Conservation (phyloP, 441 rosid genomes). For the Mallotus repandus region DNA sequence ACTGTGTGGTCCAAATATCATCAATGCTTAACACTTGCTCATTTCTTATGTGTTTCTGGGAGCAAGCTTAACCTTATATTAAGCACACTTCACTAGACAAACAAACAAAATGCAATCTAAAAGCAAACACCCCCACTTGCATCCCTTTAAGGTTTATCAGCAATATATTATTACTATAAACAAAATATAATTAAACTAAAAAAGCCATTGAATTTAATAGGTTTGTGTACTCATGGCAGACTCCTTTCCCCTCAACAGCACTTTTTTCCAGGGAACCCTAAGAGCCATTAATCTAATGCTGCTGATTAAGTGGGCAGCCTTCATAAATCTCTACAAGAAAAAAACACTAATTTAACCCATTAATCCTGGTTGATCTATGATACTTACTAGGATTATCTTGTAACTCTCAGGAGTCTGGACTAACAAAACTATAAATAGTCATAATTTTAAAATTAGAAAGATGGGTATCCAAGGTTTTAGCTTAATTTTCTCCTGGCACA, state of each 20-base stretch:
- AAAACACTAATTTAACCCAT: not conserved
- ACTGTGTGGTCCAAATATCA: too few species aligned
- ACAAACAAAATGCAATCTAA: too few species aligned
- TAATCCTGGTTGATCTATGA: not conserved
- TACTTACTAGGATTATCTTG: not conserved
- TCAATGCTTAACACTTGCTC: too few species aligned
- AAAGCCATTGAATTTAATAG: too few species aligned
- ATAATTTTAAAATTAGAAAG: conserved; percentile 27
- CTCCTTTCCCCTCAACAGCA: not conserved
- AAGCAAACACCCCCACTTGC: too few species aligned
- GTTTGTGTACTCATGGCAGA: not conserved
- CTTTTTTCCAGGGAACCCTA: not conserved
- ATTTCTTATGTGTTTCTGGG: too few species aligned
- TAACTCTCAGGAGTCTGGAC: not conserved
- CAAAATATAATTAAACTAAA: too few species aligned
- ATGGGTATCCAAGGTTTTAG: conserved; percentile 54
- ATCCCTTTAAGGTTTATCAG: too few species aligned
- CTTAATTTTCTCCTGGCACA: conserved; percentile 49
- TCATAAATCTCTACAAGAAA: too few species aligned
- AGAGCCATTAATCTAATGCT: not conserved
- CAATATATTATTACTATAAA: too few species aligned
- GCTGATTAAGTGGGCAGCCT: not conserved
- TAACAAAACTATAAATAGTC: not conserved
- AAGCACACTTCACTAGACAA: too few species aligned
- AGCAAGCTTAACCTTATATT: too few species aligned